These are phyloP conservation scores for Trichoderma breve DNA, from an alignment of 2,329 filamentous ascomycete species.

Conservation along the genomic window DNA sequence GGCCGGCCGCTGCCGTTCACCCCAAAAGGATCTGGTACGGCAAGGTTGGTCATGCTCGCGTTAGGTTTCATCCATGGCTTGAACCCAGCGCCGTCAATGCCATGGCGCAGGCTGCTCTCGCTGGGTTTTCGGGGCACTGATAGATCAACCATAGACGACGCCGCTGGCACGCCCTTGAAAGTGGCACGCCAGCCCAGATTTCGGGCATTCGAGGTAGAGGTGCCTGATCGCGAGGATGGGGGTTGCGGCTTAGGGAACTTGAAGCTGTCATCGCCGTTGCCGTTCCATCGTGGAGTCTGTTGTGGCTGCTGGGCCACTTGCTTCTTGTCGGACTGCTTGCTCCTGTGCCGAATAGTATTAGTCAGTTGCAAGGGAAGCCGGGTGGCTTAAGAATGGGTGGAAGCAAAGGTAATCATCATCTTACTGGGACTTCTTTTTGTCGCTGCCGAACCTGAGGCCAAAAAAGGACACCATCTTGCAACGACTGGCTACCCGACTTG, in stretches of 20 bases:
- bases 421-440: conserved; percentile 57
- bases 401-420: conserved; percentile 9
- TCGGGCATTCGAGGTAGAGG: conserved; percentile 33
- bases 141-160: conserved; percentile 48
- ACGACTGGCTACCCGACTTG: background rate
- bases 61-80: conserved; percentile 30
- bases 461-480: conserved; percentile 57
- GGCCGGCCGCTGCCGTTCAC: conserved; percentile 32
- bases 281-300: conserved; percentile 30
- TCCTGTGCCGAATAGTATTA: conserved; percentile 9
- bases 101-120: conserved; percentile 31
- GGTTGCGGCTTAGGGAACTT: conserved; percentile 38
- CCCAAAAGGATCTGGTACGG: conserved; percentile 33
- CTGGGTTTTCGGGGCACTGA: conserved; percentile 30
- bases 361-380: background rate
- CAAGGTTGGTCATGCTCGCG: conserved; percentile 37
- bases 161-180: conserved; percentile 37
- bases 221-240: conserved; percentile 39
- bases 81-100: conserved; percentile 42
- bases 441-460: conserved; percentile 54
- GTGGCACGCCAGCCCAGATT: conserved; percentile 33
- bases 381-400: background rate
- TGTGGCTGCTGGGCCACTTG: conserved; percentile 20
- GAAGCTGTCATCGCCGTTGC: conserved; percentile 33
- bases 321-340: conserved; percentile 27